Conservation (phyloP, 2,329 filamentous ascomycete genomes). For the Diaporthe nobilis region DNA sequence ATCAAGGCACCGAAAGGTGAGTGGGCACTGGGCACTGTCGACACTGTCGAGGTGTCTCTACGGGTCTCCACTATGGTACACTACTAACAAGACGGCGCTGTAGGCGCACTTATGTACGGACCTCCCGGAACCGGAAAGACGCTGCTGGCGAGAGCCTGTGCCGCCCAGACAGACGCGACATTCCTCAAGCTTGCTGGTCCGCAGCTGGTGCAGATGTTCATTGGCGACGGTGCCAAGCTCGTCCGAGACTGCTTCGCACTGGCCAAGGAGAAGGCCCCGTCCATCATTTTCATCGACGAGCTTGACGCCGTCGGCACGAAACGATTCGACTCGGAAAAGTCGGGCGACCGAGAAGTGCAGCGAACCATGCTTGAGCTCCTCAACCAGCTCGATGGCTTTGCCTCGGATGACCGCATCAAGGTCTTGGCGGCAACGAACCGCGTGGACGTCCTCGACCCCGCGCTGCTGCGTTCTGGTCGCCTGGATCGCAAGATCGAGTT, state of each 20-base stretch:
- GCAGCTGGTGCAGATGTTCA: conserved; percentile 99
- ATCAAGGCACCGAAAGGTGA: conserved; percentile 99
- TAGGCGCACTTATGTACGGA: conserved; percentile 98
- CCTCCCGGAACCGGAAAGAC: conserved; percentile 93
- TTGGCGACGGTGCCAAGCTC: conserved; percentile 97
- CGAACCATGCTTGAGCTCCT: conserved; percentile 98
- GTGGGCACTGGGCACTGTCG: conserved; percentile 41
- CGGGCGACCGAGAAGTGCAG: conserved; percentile 96
- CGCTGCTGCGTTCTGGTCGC: conserved; percentile 90
- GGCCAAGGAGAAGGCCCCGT: conserved; percentile 98
- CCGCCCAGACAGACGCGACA: conserved; percentile 97
- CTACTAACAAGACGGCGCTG: conserved; percentile 23
- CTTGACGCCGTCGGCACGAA: conserved; percentile 98
- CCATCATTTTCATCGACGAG: conserved; percentile 99
- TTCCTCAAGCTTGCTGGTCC: conserved; percentile 98
- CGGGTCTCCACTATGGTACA: conserved; percentile 31
- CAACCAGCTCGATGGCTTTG: conserved; percentile 98
- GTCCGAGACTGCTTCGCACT: conserved; percentile 98
- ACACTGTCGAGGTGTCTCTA: neutral
- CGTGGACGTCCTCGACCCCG: conserved; percentile 93
- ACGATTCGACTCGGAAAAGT: conserved; percentile 98
- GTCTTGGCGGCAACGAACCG: conserved; percentile 95
- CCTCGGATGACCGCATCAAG: conserved; percentile 96
- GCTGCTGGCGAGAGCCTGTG: conserved; percentile 92
- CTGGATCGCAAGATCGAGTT: conserved; percentile 99